Evolutionary conservation across 352 stramenopile genomes (phyloP), one percentile per base, ranked within the genome.

Genomic region (Pythium rishiriense): DNA sequence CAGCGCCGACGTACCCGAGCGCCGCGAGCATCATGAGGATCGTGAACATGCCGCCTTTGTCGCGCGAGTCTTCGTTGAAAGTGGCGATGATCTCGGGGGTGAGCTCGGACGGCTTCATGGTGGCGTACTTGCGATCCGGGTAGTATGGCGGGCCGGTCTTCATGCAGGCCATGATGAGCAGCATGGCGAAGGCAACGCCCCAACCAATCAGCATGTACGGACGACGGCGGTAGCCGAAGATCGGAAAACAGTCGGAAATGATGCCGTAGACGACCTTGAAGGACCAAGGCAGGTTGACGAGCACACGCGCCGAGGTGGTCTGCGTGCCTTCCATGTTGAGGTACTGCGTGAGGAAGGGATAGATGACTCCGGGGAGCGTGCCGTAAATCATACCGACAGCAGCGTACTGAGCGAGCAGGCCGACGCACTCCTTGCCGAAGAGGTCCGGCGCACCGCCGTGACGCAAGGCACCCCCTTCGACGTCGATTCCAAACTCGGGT

Each of bases 201-300:
- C 70, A 77, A 8, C 71, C 71, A 25, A 78, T 48, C 25, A 78
- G 54, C 59, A 78, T 75, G 35, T 68, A 78, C 31, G 71, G 69
- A 39, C 71, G 70, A 33, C 71, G 67, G 33, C 71, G 71, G 57
- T 71, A 75, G 43, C 56, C 56, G 25, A 58, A 67, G 57, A 78
- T 75, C 6, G 71, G 71, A 22, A 71, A 66, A 49, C 31, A 70
- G 21, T 63, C 56, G 43, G 56, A 63, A 29, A 63, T 55, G 37
- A 78, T 59, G 35, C 63, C 65, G 58, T 75, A 68, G 25, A 76
- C 52, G 10, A 72, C 53, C 45, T 74, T 76, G 58, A 74, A 69
- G 5, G 66, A 76, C 70, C 70, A 76, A 9, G 65, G 62, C 19
- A 76, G 25, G 24, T 49, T 37, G 22, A 73, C 26, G 2, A 75